These are phyloP conservation scores for Dicorynia guianensis DNA, from an alignment of 306 rosid genomes.

Conservation along the genomic window DNA sequence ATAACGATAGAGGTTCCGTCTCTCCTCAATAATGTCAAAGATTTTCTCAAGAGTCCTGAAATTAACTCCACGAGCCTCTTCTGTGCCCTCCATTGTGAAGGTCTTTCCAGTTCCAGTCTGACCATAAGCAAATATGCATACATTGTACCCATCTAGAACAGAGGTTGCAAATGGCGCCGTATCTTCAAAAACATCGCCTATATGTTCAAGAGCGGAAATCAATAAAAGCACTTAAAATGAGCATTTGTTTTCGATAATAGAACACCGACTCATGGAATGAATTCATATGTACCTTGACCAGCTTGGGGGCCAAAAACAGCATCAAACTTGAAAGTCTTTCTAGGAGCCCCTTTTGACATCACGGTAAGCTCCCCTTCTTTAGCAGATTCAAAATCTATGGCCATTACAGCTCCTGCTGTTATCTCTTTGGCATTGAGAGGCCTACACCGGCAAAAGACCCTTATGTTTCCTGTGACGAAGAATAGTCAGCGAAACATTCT, in stretches of 20 bases:
- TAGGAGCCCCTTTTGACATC: conserved; percentile 77
- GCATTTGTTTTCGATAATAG: conserved; percentile 22
- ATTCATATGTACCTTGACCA: conserved; percentile 70
- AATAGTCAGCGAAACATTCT: conserved; percentile 32
- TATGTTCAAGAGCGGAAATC: conserved; percentile 33
- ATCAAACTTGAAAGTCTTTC: conserved; percentile 80
- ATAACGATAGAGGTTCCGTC: conserved; percentile 62
- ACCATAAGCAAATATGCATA: conserved; percentile 94
- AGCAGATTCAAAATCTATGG: conserved; percentile 84
- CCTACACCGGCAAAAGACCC: conserved; percentile 97
- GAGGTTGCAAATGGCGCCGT: conserved; percentile 85
- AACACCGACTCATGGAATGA: neutral
- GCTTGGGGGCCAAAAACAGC: conserved; percentile 87
- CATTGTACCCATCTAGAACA: conserved; percentile 93
- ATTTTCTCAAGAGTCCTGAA: conserved; percentile 91
- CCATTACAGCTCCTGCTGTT: conserved; percentile 72
- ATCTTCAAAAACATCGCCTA: conserved; percentile 84
- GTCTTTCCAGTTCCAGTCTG: conserved; percentile 98
- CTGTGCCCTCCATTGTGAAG: conserved; percentile 95
- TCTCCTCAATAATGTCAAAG: conserved; percentile 68
- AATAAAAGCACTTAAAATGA: conserved; percentile 21
- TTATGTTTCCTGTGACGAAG: conserved; percentile 77
- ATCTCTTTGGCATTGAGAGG: conserved; percentile 79
- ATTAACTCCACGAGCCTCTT: conserved; percentile 92
- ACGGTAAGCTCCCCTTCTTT: conserved; percentile 87